Conservation (phyloP, 495 filamentous ascomycete species). For the Pseudoneurospora amorphoporcata region DNA sequence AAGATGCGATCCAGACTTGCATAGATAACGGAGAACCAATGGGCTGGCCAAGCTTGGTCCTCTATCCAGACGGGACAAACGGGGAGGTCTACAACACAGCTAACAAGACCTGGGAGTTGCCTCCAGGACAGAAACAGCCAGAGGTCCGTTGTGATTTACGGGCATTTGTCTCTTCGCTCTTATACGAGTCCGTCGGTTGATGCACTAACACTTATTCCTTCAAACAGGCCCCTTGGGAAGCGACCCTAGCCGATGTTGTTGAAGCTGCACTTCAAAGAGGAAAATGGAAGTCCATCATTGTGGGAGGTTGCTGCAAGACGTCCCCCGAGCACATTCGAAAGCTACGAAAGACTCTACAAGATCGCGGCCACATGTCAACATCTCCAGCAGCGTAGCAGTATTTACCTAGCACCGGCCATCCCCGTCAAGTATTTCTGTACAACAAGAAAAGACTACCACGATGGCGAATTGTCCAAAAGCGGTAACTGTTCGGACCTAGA, state of each 20-base stretch:
- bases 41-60: constrained; percentile 44
- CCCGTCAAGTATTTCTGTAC: not conserved
- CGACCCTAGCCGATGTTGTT: constrained; percentile 44
- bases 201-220: not conserved
- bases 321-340: constrained; percentile 38
- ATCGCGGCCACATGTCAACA: not conserved
- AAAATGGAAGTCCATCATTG: constrained; percentile 40
- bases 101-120: constrained; percentile 47
- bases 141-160: constrained; percentile 6
- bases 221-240: constrained; percentile 39
- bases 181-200: not conserved
- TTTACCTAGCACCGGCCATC: no score
- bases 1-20: constrained; percentile 26
- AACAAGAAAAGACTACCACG: no score
- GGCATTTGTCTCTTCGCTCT: not conserved
- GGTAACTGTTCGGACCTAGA: no score
- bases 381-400: not conserved
- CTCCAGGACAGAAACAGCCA: constrained; percentile 7
- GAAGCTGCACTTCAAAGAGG: constrained; percentile 46
- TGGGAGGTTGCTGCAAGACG: constrained; percentile 55
- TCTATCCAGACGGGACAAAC: constrained; percentile 61
- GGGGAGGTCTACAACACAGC: constrained; percentile 54
- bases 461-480: not conserved
- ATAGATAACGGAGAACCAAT: constrained; percentile 17
- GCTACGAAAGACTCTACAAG: constrained; percentile 22